Base-by-base conservation (phyloP, 495 filamentous ascomycete species). In the Aspergillus panamensis region DNA sequence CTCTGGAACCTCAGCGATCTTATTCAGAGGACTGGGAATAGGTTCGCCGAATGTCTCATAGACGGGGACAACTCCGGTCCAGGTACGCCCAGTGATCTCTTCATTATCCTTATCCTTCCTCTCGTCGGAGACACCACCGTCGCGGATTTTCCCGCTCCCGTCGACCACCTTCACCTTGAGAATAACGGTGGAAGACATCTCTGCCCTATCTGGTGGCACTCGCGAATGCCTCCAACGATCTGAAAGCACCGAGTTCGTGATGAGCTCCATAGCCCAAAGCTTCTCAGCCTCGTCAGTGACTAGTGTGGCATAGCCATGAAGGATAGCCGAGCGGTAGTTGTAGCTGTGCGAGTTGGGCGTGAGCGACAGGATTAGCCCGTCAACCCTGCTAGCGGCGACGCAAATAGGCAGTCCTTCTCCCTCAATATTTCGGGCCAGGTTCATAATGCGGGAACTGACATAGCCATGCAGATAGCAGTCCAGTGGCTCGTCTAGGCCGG, bases 391-490 rank as follows among this genome's bases (percentile, higher is more conserved):
- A 8, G 82, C 87, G 62, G 78, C 87, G 33, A 86, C 82, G 73
- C 74, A 91, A 63, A 83, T 79, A 2, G 82, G 83, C 29, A 89
- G 59, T 4, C 84, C 82, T n/a, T 77, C 63, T 3, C 63, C 72
- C n/a, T 72, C 66, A 39, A 65, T 66, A n/a, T 69, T 72, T n/a
- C 83, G 81, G 30, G 83, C 77, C 8, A 89, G 67, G 55, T 86
- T 87, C 76, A 91, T 87, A 35, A 96, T 77, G 3, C 92, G 89
- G 10, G 87, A 87, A 52, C 84, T 87, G 51, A 93, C 84, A 67
- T 94, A 95, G 63, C 90, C 90, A 69, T 97, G 92, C 6, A 97
- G 82, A 65, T 97, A 96, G 54, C 89, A 82, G 59, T 95, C 88
- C 12, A 90, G 73, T 0, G 84, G 78, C 57, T 90, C 86, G 14